Percentiles rank a stretch among this genome's conserved stretches.
Conservation (phyloP, 1,139 yeast genomes). For the Pichia sorboxylosa region DNA sequence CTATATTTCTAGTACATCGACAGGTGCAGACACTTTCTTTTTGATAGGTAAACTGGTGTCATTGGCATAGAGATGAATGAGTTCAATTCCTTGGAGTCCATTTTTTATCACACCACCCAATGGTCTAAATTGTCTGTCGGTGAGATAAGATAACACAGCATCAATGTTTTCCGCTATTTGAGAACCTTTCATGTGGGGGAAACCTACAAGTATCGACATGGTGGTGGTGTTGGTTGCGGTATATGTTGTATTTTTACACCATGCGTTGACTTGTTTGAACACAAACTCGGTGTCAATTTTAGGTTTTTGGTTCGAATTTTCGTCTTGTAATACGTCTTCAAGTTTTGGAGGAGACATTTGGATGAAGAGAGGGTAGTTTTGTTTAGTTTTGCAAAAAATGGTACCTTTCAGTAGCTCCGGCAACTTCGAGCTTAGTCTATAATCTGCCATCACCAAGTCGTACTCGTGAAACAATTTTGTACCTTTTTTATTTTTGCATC, state of each 20-base stretch:
- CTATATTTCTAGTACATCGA: too few relatives aligned
- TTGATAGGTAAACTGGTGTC: slow-evolving; percentile 45
- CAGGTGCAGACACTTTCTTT: too few relatives aligned
- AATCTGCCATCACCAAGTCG: slow-evolving; percentile 57
- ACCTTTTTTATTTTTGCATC: slow-evolving; percentile 35
- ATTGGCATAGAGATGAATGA: slow-evolving; percentile 28
- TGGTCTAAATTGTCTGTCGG: slow-evolving; percentile 36
- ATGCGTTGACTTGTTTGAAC: slow-evolving; percentile 46
- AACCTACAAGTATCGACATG: slow-evolving; percentile 42
- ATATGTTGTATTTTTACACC: slow-evolving; percentile 47
- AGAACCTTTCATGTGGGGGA: slow-evolving; percentile 30
- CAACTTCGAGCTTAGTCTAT: slow-evolving; percentile 46
- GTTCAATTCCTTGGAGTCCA: slow-evolving; percentile 32
- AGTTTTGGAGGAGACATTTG: slow-evolving; percentile 50
- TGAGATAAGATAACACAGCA: slow-evolving; percentile 40
- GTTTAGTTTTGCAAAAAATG: slow-evolving; percentile 45
- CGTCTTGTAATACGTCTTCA: slow-evolving; percentile 31
- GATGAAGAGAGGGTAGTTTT: slow-evolving; percentile 51
- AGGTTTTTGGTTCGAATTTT: slow-evolving; percentile 26
- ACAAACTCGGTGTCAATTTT: slow-evolving; percentile 52
- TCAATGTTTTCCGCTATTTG: slow-evolving; percentile 44
- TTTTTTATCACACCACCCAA: slow-evolving; percentile 46
- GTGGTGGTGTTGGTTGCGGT: slow-evolving; percentile 49
- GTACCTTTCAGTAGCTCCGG: slow-evolving; percentile 45
- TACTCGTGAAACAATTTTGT: slow-evolving; percentile 43